phyloP scores from a whole-genome alignment of 129 eudicot species.

The Saussurea involucrata region DNA sequence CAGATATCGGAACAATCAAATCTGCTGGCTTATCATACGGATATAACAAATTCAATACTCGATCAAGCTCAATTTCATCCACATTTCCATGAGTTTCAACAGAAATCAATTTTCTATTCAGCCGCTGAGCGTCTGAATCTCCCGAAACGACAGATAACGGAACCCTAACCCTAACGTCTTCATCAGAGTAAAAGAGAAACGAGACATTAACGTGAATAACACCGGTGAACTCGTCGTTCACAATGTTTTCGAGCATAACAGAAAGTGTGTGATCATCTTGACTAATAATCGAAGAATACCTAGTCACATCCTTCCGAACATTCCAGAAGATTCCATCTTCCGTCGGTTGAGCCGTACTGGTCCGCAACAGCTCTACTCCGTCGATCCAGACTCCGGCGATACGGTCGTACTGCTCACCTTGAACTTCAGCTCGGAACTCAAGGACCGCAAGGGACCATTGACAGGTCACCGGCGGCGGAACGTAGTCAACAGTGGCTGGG shows the following conservation, averaged over 20 bases:
- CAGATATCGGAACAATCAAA: conserved; percentile 55
- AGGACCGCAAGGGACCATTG: conserved; percentile 46
- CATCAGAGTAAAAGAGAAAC: conserved; percentile 31
- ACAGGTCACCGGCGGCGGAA: conserved; percentile 43
- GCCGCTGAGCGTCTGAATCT: not conserved
- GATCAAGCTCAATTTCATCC: not conserved
- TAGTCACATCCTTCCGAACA: conserved; percentile 61
- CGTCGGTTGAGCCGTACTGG: conserved; percentile 69
- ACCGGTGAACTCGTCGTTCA: conserved; percentile 59
- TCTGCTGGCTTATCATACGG: conserved; percentile 51
- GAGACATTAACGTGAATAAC: conserved; percentile 47
- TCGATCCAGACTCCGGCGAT: conserved; percentile 67
- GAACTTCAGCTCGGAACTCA: conserved; percentile 35
- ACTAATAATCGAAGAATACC: conserved; percentile 42
- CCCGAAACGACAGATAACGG: not conserved
- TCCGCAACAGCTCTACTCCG: conserved; percentile 67
- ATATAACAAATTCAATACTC: not conserved
- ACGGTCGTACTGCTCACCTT: conserved; percentile 63
- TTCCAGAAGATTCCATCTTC: conserved; percentile 58
- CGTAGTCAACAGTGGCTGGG: conserved; percentile 40
- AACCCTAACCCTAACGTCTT: not conserved
- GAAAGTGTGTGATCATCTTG: conserved; percentile 34
- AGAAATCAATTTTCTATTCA: conserved; percentile 34
- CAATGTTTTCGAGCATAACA: conserved; percentile 69
- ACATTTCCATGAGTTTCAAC: not conserved